Conservation (phyloP, 495 filamentous ascomycete species). For the Neurospora discreta region DNA sequence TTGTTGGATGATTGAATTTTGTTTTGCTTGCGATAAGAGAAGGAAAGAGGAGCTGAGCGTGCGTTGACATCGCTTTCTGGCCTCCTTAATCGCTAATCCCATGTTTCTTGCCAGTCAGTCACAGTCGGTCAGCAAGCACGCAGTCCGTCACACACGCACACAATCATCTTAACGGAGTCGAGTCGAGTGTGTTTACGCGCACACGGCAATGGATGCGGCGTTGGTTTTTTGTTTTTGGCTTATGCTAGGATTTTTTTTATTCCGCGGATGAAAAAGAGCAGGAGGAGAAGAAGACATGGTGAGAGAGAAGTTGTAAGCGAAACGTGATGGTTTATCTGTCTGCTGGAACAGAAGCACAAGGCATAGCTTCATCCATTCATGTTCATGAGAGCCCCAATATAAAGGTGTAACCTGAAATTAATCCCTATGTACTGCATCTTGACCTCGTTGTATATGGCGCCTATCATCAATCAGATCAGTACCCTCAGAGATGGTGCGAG, state of each 20-base stretch:
- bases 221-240: neutral
- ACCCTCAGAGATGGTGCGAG: neutral
- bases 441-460: neutral
- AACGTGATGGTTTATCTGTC: neutral
- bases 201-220: neutral
- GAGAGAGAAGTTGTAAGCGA: neutral
- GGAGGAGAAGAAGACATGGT: neutral
- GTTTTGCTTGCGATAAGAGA: neutral
- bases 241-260: neutral
- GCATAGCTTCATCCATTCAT: neutral
- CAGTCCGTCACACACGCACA: neutral
- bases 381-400: neutral
- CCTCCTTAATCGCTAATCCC: neutral
- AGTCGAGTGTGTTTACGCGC: neutral
- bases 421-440: neutral
- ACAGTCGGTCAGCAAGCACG: neutral
- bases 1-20: neutral
- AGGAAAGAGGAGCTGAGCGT: neutral
- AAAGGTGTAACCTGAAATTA: neutral
- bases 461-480: neutral
- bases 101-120: neutral
- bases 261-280: neutral
- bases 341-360: neutral
- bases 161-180: neutral
- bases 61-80: neutral